Base-by-base conservation (phyloP, 31 red algal genomes). In the Odonthalia washingtoniensis region DNA sequence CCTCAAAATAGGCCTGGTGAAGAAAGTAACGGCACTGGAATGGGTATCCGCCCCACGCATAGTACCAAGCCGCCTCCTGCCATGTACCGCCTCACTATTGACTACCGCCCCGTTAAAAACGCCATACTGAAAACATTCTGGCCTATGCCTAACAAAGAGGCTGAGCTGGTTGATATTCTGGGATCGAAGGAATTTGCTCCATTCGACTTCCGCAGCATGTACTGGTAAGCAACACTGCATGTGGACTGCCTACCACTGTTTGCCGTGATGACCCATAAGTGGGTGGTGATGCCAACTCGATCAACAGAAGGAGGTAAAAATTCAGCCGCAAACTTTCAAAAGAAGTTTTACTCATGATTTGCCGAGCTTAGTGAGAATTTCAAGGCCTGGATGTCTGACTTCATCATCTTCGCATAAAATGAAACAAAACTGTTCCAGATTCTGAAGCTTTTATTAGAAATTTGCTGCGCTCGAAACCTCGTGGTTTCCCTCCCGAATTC, bases 181-280 rank as follows among this genome's bases (percentile, higher is more conserved):
- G 42, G 65, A 5, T 65, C 61, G 62, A 83, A 70, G 80, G 5
- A 16, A 37, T 65, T 5, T 3, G 14, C 3, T 66, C 31, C 63
- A 73, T n/a, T 85, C 26, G 65, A 85, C 67, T 74, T 74, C 42
- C 45, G 66, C 45, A 73, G 68, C 27, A 37, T 40, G n/a, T 74
- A 85, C 46, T 74, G 82, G 68, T 67, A 85, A 39, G 35, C 82
- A 2, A 65, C 68, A 45, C 44, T 74, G 30, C 82, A 85, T 57
- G 27, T 27, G 2, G 43, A 74, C 3, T 49, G 68, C 37, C 82
- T 74, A 67, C 82, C 26, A 0, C 66, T 0, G 24, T 74, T 84
- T 18, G 36, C 67, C 35, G 27, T 84, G 65, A 84, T 70, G 24
- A 74, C 0, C 31, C 67, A 5, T 6, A 72, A 2, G 82, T n/a